Percentiles rank a stretch among this genome's conserved stretches.
phyloP scores from a whole-genome alignment of 305 asterid genomes.

The Withania somnifera region DNA sequence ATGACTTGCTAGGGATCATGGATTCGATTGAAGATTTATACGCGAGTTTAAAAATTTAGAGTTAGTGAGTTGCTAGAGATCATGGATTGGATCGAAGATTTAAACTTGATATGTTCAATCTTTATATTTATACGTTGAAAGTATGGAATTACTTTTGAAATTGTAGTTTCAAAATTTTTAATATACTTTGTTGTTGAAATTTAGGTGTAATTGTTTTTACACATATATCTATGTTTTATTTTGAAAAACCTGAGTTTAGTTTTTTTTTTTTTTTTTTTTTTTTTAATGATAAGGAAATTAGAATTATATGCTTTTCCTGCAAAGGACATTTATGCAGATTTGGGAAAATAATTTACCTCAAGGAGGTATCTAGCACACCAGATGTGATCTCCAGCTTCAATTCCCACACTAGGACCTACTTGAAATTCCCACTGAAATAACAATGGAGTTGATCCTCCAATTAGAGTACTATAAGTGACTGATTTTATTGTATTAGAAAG shows the following conservation, averaged over 20 bases:
- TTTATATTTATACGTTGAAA: too few species aligned
- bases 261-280: too few species aligned
- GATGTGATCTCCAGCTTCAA: slow-evolving; percentile 90
- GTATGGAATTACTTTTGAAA: not conserved
- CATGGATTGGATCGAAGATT: too few species aligned
- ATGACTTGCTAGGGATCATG: too few species aligned
- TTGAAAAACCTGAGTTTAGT: not conserved
- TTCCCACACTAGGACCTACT: slow-evolving; percentile 95
- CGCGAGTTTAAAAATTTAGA: too few species aligned
- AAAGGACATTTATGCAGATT: not conserved
- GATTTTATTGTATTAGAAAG: not conserved
- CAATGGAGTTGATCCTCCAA: not conserved
- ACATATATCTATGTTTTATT: not conserved
- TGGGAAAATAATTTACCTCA: slow-evolving; percentile 39
- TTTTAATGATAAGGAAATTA: too few species aligned
- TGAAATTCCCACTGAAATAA: slow-evolving; percentile 85
- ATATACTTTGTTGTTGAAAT: not conserved
- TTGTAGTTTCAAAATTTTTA: not conserved
- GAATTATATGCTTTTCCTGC: too few species aligned
- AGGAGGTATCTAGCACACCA: slow-evolving; percentile 95
- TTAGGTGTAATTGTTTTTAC: not conserved
- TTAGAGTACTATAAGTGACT: not conserved
- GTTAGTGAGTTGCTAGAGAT: too few species aligned
- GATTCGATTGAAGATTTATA: too few species aligned
- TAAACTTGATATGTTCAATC: too few species aligned